Evolutionary conservation across 345 rosid species (phyloP).

Genomic region (Streptanthus diversifolius): DNA sequence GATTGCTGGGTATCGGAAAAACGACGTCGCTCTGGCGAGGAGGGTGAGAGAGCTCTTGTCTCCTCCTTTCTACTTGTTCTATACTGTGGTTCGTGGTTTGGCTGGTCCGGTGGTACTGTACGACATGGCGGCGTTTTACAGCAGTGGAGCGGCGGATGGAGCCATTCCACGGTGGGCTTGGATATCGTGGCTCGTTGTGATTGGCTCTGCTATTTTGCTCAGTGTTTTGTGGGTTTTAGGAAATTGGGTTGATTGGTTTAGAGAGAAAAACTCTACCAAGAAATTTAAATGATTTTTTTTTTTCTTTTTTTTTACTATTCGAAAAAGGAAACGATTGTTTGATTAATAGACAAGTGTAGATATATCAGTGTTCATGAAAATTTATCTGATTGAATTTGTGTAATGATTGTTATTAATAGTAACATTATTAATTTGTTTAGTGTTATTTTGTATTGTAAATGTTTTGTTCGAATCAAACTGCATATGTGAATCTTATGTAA

Average conservation of each 20-base stretch:
- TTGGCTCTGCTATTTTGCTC: constrained; percentile 47
- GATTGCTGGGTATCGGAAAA: constrained; percentile 42
- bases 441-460: neutral
- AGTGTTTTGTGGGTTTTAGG: constrained; percentile 62
- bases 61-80: constrained; percentile 52
- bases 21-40: constrained; percentile 45
- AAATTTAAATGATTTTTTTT: neutral
- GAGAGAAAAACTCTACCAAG: constrained; percentile 30
- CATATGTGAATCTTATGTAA: neutral
- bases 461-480: neutral
- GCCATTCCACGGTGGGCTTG: constrained; percentile 73
- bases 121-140: constrained; percentile 51
- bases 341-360: neutral
- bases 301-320: neutral
- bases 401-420: neutral
- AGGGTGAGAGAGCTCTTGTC: constrained; percentile 44
- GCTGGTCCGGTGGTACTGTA: constrained; percentile 54
- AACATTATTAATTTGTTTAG: neutral
- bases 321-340: neutral
- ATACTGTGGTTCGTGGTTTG: constrained; percentile 60
- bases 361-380: neutral
- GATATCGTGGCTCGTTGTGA: constrained; percentile 78
- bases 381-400: constrained; percentile 7
- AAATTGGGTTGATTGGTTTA: constrained; percentile 57
- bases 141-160: constrained; percentile 39